Evolutionary conservation across 2,329 filamentous ascomycete genomes (phyloP).

Genomic region (Talaromyces piceae): DNA sequence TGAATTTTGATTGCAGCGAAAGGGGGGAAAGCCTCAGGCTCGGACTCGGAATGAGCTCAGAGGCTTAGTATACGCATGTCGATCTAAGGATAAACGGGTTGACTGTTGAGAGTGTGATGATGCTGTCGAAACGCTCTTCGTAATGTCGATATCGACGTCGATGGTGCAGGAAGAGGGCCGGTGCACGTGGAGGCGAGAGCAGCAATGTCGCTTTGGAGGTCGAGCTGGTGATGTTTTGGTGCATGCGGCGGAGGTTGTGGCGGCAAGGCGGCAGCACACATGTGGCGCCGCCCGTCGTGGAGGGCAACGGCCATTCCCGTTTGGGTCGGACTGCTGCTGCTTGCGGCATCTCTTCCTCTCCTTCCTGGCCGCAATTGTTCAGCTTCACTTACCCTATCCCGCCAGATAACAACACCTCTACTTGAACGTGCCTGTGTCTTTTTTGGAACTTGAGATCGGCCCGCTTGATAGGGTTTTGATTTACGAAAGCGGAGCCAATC

Average conservation of each 20-base stretch:
- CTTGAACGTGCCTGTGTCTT: too few relatives aligned
- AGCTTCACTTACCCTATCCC: too few relatives aligned
- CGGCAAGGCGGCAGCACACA: constrained; percentile 17
- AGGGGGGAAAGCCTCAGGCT: constrained; percentile 2
- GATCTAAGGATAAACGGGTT: background rate
- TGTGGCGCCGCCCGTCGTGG: constrained; percentile 18
- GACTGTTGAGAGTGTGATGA: background rate
- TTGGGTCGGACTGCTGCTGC: background rate
- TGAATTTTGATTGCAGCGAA: constrained; percentile 8
- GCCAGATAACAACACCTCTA: too few relatives aligned
- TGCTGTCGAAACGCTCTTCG: background rate
- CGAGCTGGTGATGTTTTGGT: constrained; percentile 20
- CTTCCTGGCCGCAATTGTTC: background rate
- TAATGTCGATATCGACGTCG: constrained; percentile 3
- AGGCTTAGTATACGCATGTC: constrained; percentile 6
- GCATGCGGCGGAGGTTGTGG: constrained; percentile 6
- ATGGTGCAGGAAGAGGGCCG: background rate
- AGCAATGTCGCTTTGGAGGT: background rate
- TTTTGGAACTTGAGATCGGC: background rate
- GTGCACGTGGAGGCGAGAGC: background rate
- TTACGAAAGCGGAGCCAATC: background rate
- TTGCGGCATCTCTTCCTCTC: background rate
- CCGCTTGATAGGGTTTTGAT: background rate
- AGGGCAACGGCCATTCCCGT: constrained; percentile 23
- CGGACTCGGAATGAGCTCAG: constrained; percentile 2